Evolutionary conservation across 495 filamentous ascomycete species (phyloP).

Genomic region (Tuber melanosporum): DNA sequence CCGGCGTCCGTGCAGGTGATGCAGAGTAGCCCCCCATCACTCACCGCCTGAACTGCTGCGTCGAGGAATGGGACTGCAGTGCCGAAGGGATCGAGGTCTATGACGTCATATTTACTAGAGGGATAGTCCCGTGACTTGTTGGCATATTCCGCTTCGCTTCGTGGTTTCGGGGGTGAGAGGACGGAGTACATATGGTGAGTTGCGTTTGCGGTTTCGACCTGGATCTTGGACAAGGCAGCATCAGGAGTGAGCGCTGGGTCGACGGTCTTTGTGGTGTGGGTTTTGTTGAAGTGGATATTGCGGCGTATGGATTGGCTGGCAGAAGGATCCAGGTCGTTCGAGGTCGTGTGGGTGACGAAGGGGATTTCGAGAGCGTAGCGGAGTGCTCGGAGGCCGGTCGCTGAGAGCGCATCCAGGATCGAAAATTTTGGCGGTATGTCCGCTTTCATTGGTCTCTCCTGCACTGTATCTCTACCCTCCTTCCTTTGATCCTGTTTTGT

Average conservation of each 20-base stretch:
- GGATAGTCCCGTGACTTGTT: slow-evolving; percentile 38
- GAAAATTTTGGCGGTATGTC: slow-evolving; percentile 51
- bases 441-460: slow-evolving; percentile 1
- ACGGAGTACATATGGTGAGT: slow-evolving; percentile 79
- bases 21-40: slow-evolving; percentile 81
- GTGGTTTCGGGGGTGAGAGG: slow-evolving; percentile 37
- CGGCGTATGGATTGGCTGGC: slow-evolving; percentile 73
- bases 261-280: slow-evolving; percentile 45
- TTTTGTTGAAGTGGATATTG: slow-evolving; percentile 75
- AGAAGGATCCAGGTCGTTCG: slow-evolving; percentile 74
- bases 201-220: slow-evolving; percentile 68
- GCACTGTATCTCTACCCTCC: neutral
- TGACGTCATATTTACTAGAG: slow-evolving; percentile 69
- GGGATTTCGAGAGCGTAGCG: slow-evolving; percentile 90
- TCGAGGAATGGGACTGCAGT: slow-evolving; percentile 87
- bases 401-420: slow-evolving; percentile 91
- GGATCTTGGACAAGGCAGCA: slow-evolving; percentile 52
- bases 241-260: slow-evolving; percentile 6
- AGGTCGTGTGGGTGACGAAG: slow-evolving; percentile 69
- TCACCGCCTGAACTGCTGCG: slow-evolving; percentile 73
- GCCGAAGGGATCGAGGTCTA: slow-evolving; percentile 95
- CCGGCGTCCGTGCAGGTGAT: slow-evolving; percentile 94
- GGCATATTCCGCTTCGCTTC: slow-evolving; percentile 38
- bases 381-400: slow-evolving; percentile 84
- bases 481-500: neutral